Base-by-base conservation (phyloP, 1,284 basidiomycete species). In the Leccinum pallidistipes region DNA sequence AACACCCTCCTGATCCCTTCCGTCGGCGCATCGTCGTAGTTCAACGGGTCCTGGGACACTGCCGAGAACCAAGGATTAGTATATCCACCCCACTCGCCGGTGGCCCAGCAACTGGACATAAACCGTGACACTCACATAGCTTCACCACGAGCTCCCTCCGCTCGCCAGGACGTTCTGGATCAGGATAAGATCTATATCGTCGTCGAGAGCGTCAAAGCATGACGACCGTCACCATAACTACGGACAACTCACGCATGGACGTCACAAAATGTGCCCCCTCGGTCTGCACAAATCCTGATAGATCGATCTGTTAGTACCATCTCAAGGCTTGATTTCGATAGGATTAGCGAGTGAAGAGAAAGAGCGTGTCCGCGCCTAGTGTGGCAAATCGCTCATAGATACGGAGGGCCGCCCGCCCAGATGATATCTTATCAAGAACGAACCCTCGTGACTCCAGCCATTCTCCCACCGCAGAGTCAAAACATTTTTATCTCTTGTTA, bases 1-100 rank as follows among this genome's bases (percentile, higher is more conserved):
- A 98, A 78, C 2, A 98, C 86, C n/a, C 97, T 84, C 6, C 97
- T 82, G 62, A 98, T 94, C 1, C 95, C 97, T 76, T 97, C 95
- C 0, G 93, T 96, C 0, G 97, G 97, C 0, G 97, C 97, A 78
- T 98, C 97, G 5, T 79, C 76, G 76, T 99, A 99, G 74, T 97
- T 97, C 27, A 78, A 79, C 0, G 90, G 86, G 76, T 94, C 94
- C 74, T 93, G 90, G 0, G 94, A 95, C 51, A 96, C 91, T 93
- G 69, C 1, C 40, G 7, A 50, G 2, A 12, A 47, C 38, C 16
- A 8, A 43, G 5, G 9, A 49, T 24, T 3, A 50, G 49, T 10
- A 1, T 12, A 14, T 29, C 34, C 27, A 24, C 4, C 47, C 47
- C 21, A 11, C n/a, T 21, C 45, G 21, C 21, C 21, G 21, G 21